Base-by-base conservation (phyloP, 306 rosid species). In the Trifolium pratense region DNA sequence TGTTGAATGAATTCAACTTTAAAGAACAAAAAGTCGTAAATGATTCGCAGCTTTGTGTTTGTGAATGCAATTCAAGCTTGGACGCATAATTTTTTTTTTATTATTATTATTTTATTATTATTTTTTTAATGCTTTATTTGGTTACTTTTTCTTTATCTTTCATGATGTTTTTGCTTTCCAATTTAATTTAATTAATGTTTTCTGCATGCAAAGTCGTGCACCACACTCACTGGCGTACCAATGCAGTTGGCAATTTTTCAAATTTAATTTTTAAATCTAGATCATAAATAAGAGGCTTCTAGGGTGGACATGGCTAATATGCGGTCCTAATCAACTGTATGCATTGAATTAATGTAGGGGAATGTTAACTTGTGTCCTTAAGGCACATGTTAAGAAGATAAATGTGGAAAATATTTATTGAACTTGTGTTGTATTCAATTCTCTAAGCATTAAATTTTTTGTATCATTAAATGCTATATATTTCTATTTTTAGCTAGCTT, bases 201-300 rank as follows among this genome's bases (percentile, higher is more conserved):
- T 53, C 20, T 55, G 57, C 93, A 79, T 86, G 90, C 87, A 84
- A 87, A 85, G 74, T 78, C 80, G 86, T 79, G 94, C 89, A 49
- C 0, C 80, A 67, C 45, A 51, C 18, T 32, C 20, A 51, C 49
- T 65, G 49, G 37, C 29, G 25, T 52, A 18, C 59, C 25, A 18
- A 17, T 52, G 23, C 29, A 52, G 59, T 53, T 9, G 12, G 59
- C 59, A 8, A 18, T 9, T 9, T 18, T 18, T 53, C 21, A 17
- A 7, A 31, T 31, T 31, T 31, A 7, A 29, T 4, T 4, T 29
- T 29, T 29, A 29, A 29, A 49, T 49, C 56, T 49, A 6, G 2
- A 16, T 49, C 17, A 45, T 45, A 14, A 12, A 46, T 46, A 46
- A 15, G n/a, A 9, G 53, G 20, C 14, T 10, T 46, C 16, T 49